Base-by-base conservation (phyloP, 2,329 filamentous ascomycete species). In the Phyllosticta citriasiana region DNA sequence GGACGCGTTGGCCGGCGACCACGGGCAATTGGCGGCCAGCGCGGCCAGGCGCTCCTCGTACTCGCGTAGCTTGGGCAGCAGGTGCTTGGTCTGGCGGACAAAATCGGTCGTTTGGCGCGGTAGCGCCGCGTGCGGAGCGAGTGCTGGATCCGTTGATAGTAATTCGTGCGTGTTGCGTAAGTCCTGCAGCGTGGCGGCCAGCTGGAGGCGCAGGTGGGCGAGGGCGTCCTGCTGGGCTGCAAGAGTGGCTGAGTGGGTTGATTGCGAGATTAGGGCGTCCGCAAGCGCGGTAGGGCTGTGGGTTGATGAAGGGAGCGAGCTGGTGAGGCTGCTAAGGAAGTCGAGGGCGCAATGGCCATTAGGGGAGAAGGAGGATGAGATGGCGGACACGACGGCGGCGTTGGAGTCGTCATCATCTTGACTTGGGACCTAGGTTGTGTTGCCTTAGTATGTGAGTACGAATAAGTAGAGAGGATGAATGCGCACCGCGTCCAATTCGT, bases 91-190 rank as follows among this genome's bases (percentile, higher is more conserved):
- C 61, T 81, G 84, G 60, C 88, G 84, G 65, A 86, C 84, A 74
- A 88, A 83, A 57, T 94, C 87, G 3, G 86, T 79, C n/a, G 91
- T 93, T 65, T 87, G 82, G 65, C 84, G 84, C 10, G 84, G 82
- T 3, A 92, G 75, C 0, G 82, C 69, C 0, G 84, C 74, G 0
- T 83, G 80, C 16, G 82, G 65, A n/a, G 70, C 62, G 65, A 78
- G 77, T 0, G 68, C 68, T 5, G 72, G 70, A 12, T 71, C 66
- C 9, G 63, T 65, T 57, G 68, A 66, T 1, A 76, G 63, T n/a
- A 67, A 61, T 14, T 64, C 60, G 35, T 76, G 68, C 33, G 72
- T 70, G 9, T 65, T 61, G 22, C 67, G 67, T 2, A 76, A 67
- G 12, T 68, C 57, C 0, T 66, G 57, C 19, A 74, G 69, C 50